Evolutionary conservation across 257 asterid species (phyloP), one percentile per base, ranked within the genome.

Genomic region (Gynochthodes officinalis): DNA sequence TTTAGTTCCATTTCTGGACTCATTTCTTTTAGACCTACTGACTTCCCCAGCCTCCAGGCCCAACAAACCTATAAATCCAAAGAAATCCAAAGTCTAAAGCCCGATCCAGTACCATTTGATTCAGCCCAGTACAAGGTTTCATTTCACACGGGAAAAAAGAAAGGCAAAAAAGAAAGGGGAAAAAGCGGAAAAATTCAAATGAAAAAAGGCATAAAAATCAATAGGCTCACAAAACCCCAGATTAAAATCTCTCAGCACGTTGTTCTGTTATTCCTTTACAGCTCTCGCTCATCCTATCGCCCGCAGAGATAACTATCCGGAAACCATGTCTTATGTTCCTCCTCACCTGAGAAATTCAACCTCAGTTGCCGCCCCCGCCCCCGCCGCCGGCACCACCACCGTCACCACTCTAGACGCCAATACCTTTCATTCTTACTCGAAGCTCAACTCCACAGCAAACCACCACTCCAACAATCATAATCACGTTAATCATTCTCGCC

Each of bases 261-360:
- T 40, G 6, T 30, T 28, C 37, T 42, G 49, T 49, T 30, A 46
- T 27, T 68, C 13, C 52, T 8, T 0, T 14, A 32, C 4, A 15
- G 2, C 53, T 46, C 58, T 7, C 37, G 33, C 72, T 67, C 66
- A 27, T 70, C 74, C 33, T 55, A 15, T 54, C 55, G 2, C 4
- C 28, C 14, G 9, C 39, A 16, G 44, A 40, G 13, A 2, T 8
- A 43, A 66, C 35, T 40, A 35, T 39, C 65, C 74, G 46, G n/a
- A 25, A 70, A 81, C 91, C 77, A 91, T 91, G 97, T 89, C 97
- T 83, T 91, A 91, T 76, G 95, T 91, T 18, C 97, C 97, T 73
- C 97, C 97, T 60, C 97, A 91, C 84, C 91, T 91, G 72, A 82
- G 97, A 75, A 86, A 82, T 60, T 86, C 90, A 32, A 54, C 87